Percentiles rank a stretch among this genome's conserved stretches.
Conservation (phyloP, 768 basidiomycete species). For the Boletus bicolor region DNA sequence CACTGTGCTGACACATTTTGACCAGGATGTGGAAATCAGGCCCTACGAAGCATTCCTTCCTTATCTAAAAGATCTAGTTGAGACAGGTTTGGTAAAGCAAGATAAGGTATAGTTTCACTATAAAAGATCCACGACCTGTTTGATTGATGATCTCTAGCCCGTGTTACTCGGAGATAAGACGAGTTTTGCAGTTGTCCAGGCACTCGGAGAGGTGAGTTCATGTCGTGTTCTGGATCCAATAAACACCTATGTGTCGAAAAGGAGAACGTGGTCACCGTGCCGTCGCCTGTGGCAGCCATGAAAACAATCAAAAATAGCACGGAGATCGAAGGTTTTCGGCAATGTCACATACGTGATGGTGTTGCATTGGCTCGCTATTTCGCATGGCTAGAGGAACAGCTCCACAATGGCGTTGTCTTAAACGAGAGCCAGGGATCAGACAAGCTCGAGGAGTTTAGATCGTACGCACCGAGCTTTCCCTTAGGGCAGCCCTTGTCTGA, state of each 20-base stretch:
- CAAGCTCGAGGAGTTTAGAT: slow-evolving; percentile 74
- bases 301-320: slow-evolving; percentile 78
- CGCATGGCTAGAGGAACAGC: slow-evolving; percentile 88
- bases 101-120: slow-evolving; percentile 27
- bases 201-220: slow-evolving; percentile 60
- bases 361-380: slow-evolving; percentile 87
- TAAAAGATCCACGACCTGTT: not conserved
- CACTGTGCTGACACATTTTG: slow-evolving; percentile 47
- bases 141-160: slow-evolving; percentile 41
- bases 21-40: slow-evolving; percentile 55
- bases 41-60: slow-evolving; percentile 69
- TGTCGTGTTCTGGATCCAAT: not conserved
- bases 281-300: slow-evolving; percentile 74
- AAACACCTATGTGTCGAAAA: slow-evolving; percentile 18
- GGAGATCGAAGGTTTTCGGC: slow-evolving; percentile 88
- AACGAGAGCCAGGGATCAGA: slow-evolving; percentile 81
- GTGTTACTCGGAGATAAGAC: slow-evolving; percentile 76
- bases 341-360: slow-evolving; percentile 87
- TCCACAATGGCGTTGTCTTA: slow-evolving; percentile 57
- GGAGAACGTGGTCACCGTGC: slow-evolving; percentile 57
- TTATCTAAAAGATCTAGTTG: slow-evolving; percentile 53
- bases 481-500: not conserved
- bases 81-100: slow-evolving; percentile 33
- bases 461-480: slow-evolving; percentile 46
- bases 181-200: slow-evolving; percentile 77